Conservation (phyloP, 108 stramenopile genomes). For the Fragilariopsis cylindrus region DNA sequence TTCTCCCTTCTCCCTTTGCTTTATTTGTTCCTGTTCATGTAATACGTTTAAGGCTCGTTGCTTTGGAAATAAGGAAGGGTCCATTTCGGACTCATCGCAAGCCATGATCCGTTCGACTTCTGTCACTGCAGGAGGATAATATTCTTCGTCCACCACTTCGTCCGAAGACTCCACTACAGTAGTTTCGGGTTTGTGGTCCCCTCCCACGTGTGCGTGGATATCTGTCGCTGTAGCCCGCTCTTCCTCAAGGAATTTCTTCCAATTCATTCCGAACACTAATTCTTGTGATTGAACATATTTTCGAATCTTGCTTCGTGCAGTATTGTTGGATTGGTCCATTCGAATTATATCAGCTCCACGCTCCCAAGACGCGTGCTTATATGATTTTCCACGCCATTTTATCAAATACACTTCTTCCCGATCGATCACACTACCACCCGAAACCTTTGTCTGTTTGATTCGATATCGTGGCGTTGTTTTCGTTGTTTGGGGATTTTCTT, state of each 20-base stretch:
- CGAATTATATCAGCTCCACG: slow-evolving; percentile 66
- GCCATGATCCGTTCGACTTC: slow-evolving; percentile 82
- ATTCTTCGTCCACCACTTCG: slow-evolving; percentile 47
- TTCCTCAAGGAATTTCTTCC: slow-evolving; percentile 72
- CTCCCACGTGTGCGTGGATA: slow-evolving; percentile 36
- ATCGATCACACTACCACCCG: slow-evolving; percentile 19
- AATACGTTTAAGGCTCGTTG: slow-evolving; percentile 73
- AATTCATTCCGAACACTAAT: slow-evolving; percentile 58
- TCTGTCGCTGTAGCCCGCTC: slow-evolving; percentile 43
- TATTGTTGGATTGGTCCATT: slow-evolving; percentile 64
- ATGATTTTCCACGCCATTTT: slow-evolving; percentile 85
- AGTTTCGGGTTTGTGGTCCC: slow-evolving; percentile 14
- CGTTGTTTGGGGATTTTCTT: neutral
- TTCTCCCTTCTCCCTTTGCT: slow-evolving; percentile 23
- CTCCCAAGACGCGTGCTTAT: slow-evolving; percentile 85
- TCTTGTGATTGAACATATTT: slow-evolving; percentile 69
- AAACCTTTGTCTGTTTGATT: slow-evolving; percentile 14
- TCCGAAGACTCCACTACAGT: neutral
- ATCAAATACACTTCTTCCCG: slow-evolving; percentile 80
- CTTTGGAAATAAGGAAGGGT: slow-evolving; percentile 71
- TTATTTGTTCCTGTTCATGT: slow-evolving; percentile 45
- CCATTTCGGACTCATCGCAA: slow-evolving; percentile 84
- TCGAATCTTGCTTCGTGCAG: slow-evolving; percentile 77
- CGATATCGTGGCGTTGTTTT: slow-evolving; percentile 10
- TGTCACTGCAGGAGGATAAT: slow-evolving; percentile 59